Percentiles rank a stretch among this genome's conserved stretches.
phyloP scores from a whole-genome alignment of 1,139 yeast genomes.

The Yamadazyma siamensis region DNA sequence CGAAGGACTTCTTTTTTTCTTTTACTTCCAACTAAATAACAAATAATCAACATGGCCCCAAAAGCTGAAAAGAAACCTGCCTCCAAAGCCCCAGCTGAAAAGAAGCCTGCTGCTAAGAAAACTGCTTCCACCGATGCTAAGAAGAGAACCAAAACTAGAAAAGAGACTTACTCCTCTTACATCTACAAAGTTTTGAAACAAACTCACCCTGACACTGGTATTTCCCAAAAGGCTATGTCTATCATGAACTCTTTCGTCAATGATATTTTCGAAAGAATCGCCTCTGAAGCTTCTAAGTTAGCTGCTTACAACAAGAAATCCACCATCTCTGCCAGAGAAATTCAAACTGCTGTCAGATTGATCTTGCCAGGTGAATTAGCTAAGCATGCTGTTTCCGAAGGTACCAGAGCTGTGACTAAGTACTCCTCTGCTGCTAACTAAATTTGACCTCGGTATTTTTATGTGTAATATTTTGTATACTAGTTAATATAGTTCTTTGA shows the following conservation, averaged over 20 bases:
- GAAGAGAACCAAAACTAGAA: conserved; percentile 96
- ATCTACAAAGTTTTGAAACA: conserved; percentile 98
- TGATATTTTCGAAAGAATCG: conserved; percentile 93
- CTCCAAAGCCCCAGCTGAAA: conserved; percentile 97
- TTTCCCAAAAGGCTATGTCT: conserved; percentile 98
- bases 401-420: conserved; percentile 99
- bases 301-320: conserved; percentile 99
- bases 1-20: conserved; percentile 7
- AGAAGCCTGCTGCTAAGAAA: conserved; percentile 95
- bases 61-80: conserved; percentile 99
- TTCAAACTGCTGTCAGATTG: conserved; percentile 98
- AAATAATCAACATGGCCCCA: conserved; percentile 73
- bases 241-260: conserved; percentile 98
- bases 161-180: conserved; percentile 98
- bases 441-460: conserved; percentile 5
- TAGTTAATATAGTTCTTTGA: conserved; percentile 9
- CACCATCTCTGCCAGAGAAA: conserved; percentile 98
- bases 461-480: conserved; percentile 12
- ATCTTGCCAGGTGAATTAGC: conserved; percentile 99
- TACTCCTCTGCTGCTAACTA: conserved; percentile 81
- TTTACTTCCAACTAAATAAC: conserved; percentile 10
- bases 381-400: conserved; percentile 98
- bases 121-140: conserved; percentile 81
- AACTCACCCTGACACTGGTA: conserved; percentile 99
- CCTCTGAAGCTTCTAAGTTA: conserved; percentile 97